Evolutionary conservation across 306 rosid genomes (phyloP), one percentile per base, ranked within the genome.

Genomic region (Medicago ruthenica): DNA sequence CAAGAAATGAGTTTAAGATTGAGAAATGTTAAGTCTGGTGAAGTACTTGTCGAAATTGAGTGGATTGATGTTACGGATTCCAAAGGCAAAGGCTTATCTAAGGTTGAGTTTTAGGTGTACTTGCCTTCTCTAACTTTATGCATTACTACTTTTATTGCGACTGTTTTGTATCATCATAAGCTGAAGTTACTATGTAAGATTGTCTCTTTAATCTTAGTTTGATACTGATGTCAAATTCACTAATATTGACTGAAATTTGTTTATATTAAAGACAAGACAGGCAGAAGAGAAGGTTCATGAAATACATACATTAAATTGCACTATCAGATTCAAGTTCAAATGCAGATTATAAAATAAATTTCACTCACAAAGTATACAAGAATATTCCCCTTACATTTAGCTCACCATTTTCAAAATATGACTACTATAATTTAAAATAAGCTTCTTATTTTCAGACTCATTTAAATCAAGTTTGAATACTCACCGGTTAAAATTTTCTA

Each of bases 1-100:
- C 99, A 92, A 81, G 90, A 92, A 77, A 85, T 95, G 96, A 22
- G 40, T 74, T 85, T 95, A 15, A 84, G 84, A 53, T 76, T 95
- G 86, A 78, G 77, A 67, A 92, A 95, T 48, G 97, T 85, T 1
- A 83, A 89, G 78, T 34, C 88, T 57, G 97, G 97, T 6, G 97
- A 95, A 79, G 13, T 95, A 17, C 27, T 59, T 8, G 16, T 90
- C 14, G 91, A 95, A 79, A 24, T 89, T 66, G 90, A 87, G 82
- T 86, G 97, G 96, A 76, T 87, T 14, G 55, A 83, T 81, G 17
- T 83, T 71, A 85, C 90, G 4, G 86, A 82, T 41, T 79, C 77
- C 74, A 47, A 74, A 21, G 89, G 87, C 63, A 57, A 74, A 21
- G 90, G 87, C 63, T 62, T 91, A 62, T 66, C 71, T 45, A 67